These are phyloP conservation scores for Achaetomiella virescens DNA, from an alignment of 495 filamentous ascomycete genomes.

Conservation along the genomic window DNA sequence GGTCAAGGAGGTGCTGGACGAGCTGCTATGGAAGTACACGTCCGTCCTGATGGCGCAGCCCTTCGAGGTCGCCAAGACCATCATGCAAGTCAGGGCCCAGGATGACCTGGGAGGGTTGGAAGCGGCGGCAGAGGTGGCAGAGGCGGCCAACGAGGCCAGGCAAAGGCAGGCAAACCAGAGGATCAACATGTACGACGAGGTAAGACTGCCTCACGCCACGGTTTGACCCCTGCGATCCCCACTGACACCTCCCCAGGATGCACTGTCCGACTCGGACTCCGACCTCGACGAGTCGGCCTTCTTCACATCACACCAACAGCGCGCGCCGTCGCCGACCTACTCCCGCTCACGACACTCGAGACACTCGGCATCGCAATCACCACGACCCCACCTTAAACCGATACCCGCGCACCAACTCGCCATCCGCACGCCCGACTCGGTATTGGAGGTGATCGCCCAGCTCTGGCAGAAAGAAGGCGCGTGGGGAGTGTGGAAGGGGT, in stretches of 20 bases:
- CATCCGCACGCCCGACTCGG: constrained; percentile 62
- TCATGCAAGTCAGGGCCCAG: constrained; percentile 70
- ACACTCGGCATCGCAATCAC: constrained; percentile 28
- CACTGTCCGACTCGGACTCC: constrained; percentile 50
- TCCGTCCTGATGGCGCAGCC: constrained; percentile 83
- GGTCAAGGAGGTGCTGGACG: constrained; percentile 65
- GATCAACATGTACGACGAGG: constrained; percentile 43
- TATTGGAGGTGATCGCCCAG: constrained; percentile 73
- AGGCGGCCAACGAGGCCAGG: constrained; percentile 18
- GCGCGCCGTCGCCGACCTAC: constrained; percentile 49
- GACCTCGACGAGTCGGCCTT: constrained; percentile 77
- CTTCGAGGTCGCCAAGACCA: constrained; percentile 91
- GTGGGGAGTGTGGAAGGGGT: constrained; percentile 91
- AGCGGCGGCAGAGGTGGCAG: constrained; percentile 16
- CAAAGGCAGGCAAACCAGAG: constrained; percentile 34
- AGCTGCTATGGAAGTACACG: constrained; percentile 79
- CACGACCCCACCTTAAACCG: constrained; percentile 23
- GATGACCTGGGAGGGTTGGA: constrained; percentile 39
- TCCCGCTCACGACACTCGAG: constrained; percentile 31
- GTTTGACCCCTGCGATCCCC: neutral
- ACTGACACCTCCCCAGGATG: constrained; percentile 10
- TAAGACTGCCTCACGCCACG: constrained; percentile 25
- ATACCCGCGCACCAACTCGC: constrained; percentile 55
- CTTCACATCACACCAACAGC: constrained; percentile 67
- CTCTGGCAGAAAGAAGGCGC: constrained; percentile 85